A percentile compares a stretch with the other conserved stretches of the same genome.
These are phyloP conservation scores for Hanseniaspora guilliermondii DNA, from an alignment of 805 yeast genomes.

Conservation along the genomic window DNA sequence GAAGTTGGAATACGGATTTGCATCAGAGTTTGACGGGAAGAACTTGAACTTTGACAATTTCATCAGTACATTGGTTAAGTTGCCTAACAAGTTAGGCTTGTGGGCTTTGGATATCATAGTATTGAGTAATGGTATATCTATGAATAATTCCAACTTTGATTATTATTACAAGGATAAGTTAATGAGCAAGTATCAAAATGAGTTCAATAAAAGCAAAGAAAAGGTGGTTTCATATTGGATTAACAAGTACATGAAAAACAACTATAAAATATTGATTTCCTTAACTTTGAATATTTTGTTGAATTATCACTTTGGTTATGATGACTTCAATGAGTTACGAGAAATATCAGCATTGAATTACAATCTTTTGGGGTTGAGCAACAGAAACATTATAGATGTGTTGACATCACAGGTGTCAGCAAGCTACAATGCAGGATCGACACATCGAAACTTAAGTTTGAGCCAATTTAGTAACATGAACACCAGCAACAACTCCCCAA, in stretches of 20 bases:
- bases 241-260: slow-evolving; percentile 27
- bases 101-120: slow-evolving; percentile 28
- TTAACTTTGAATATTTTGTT: slow-evolving; percentile 32
- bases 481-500: neutral
- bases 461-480: neutral
- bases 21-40: slow-evolving; percentile 24
- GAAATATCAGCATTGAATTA: neutral
- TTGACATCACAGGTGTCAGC: neutral
- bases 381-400: neutral
- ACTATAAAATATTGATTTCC: slow-evolving; percentile 33
- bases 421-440: neutral
- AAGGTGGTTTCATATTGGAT: slow-evolving; percentile 26
- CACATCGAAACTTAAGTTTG: neutral
- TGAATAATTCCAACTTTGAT: slow-evolving; percentile 3
- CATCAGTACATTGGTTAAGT: slow-evolving; percentile 26
- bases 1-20: slow-evolving; percentile 24
- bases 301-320: slow-evolving; percentile 42
- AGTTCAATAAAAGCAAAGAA: slow-evolving; percentile 22
- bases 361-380: slow-evolving; percentile 8
- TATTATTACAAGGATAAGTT: slow-evolving; percentile 1
- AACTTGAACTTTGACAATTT: slow-evolving; percentile 25
- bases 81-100: slow-evolving; percentile 25
- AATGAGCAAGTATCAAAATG: slow-evolving; percentile 23
- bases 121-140: slow-evolving; percentile 20
- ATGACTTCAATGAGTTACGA: slow-evolving; percentile 24